phyloP scores from a whole-genome alignment of 2,329 filamentous ascomycete species.

The Lecanicillium sp. region DNA sequence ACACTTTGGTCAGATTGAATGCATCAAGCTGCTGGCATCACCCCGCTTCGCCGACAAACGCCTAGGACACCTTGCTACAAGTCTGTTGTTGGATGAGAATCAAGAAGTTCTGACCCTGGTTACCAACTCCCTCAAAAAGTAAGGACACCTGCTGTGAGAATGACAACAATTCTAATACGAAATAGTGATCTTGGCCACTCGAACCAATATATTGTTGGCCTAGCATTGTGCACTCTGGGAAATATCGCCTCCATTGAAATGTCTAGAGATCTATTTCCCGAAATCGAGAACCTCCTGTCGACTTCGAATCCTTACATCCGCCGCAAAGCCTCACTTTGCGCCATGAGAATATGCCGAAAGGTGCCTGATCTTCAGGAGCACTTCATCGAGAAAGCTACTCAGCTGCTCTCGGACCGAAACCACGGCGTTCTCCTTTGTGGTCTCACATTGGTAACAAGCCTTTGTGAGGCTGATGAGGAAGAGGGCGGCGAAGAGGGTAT shows the following conservation, averaged over 20 bases:
- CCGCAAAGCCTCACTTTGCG: conserved; percentile 94
- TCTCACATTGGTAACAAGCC: conserved; percentile 79
- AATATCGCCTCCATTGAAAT: conserved; percentile 98
- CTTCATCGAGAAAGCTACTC: conserved; percentile 88
- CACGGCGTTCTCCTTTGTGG: conserved; percentile 93
- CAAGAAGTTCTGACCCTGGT: conserved; percentile 96
- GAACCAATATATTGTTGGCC: conserved; percentile 96
- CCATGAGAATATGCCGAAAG: conserved; percentile 97
- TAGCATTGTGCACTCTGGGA: conserved; percentile 90
- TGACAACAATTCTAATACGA: conserved; percentile 14
- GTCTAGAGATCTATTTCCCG: conserved; percentile 93
- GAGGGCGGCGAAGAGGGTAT: conserved; percentile 87
- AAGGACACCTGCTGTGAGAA: conserved; percentile 27
- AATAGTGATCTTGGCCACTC: conserved; percentile 87
- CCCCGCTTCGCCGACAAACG: conserved; percentile 97
- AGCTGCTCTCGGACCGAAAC: conserved; percentile 85
- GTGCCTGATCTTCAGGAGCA: conserved; percentile 96
- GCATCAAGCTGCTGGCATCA: conserved; percentile 91
- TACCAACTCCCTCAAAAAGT: conserved; percentile 98
- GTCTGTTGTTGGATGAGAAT: conserved; percentile 93
- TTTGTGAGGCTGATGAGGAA: conserved; percentile 92
- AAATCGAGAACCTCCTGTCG: conserved; percentile 86
- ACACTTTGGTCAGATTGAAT: conserved; percentile 99
- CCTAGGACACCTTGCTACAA: conserved; percentile 90
- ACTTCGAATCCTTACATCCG: conserved; percentile 98